Evolutionary conservation across 345 rosid species (phyloP), one percentile per base, ranked within the genome.

Genomic region (Dipteronia dyeriana): DNA sequence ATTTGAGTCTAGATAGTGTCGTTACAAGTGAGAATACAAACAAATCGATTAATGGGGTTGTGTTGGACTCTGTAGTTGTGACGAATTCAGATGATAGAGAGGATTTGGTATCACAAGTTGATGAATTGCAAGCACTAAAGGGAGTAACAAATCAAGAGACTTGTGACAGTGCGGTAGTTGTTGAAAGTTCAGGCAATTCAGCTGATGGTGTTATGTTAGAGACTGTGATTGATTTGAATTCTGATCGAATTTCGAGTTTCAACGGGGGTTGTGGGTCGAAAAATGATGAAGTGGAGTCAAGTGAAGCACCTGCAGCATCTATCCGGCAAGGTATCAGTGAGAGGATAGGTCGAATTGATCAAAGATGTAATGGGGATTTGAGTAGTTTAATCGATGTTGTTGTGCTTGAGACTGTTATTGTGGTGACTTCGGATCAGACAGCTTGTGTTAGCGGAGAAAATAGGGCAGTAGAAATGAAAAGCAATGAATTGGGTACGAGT

Each of bases 381-480:
- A 51, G 65, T 71, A 75, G 26, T 62, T 62, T 51, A 61, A 75
- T 39, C 54, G 60, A 75, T 23, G 71, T 53, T 62, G 75, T 25
- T 68, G 84, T 72, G 72, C 45, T 7, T 6, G 88, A 84, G 84
- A 79, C 81, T 3, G 78, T 78, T 59, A 74, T 75, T 75, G 56
- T 43, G 38, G 80, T 85, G 59, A 81, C 81, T 75, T 57, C 76
- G 16, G 79, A 82, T 43, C 85, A 85, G 73, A 74, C 73, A 61
- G 72, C 53, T 4, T 64, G 74, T 76, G 51, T 59, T 78, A 76
- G 66, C 7, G 75, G 53, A 49, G 82, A 67, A 53, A 77, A 67
- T 66, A 74, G 53, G 62, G 67, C 13, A 11, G 29, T 71, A 9
- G 80, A 79, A 73, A 76, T 29, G 73, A 73, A 73, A 59, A 60